Conservation (phyloP, 345 rosid species). For the Gossypium ekmanianum region DNA sequence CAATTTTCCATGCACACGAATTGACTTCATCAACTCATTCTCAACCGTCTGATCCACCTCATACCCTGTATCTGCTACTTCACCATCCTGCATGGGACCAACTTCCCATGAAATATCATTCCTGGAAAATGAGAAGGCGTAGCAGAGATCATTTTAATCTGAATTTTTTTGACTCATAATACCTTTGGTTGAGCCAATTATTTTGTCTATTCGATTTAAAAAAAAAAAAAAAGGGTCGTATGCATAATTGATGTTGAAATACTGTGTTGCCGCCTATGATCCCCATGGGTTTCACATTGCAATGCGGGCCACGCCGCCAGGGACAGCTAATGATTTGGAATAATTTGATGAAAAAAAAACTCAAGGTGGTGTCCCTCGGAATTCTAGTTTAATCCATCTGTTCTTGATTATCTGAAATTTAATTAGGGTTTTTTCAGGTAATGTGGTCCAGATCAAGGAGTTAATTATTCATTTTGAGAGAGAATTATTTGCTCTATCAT, state of each 20-base stretch:
- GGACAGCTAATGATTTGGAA: constrained; percentile 30
- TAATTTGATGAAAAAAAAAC: constrained; percentile 11
- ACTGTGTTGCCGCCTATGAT: constrained; percentile 18
- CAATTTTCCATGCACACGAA: constrained; percentile 14
- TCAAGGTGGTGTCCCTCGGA: too few relatives aligned
- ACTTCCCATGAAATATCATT: background rate
- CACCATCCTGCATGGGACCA: background rate
- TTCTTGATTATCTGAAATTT: constrained; percentile 13
- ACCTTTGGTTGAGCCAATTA: too few relatives aligned
- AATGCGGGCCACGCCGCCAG: constrained; percentile 25
- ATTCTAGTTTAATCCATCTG: background rate
- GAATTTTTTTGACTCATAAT: too few relatives aligned
- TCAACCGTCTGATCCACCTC: constrained; percentile 11
- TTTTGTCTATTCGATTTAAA: too few relatives aligned
- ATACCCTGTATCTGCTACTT: background rate
- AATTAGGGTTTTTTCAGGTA: background rate
- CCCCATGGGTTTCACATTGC: constrained; percentile 21
- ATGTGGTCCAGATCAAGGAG: constrained; percentile 21
- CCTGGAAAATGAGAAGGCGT: too few relatives aligned
- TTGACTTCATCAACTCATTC: background rate
- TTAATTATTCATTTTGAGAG: constrained; percentile 19
- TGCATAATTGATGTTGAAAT: constrained; percentile 16
- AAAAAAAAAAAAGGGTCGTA: too few relatives aligned
- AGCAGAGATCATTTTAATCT: too few relatives aligned
- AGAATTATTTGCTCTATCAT: constrained; percentile 22